These are phyloP conservation scores for Verruconis gallopava DNA, from an alignment of 2,329 filamentous ascomycete species.

Conservation along the genomic window DNA sequence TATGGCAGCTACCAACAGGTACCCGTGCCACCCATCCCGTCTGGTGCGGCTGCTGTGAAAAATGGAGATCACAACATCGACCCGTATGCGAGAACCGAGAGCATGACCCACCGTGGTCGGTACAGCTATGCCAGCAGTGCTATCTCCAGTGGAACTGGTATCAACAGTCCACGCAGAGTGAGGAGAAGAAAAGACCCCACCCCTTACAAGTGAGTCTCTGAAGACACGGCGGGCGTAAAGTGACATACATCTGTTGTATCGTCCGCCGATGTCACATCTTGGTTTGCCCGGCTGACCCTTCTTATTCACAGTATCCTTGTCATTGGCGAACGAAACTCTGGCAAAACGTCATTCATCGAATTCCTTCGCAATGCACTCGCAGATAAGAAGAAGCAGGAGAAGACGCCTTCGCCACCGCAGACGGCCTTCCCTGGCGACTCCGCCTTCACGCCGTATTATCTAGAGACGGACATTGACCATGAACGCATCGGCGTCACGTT, in stretches of 20 bases:
- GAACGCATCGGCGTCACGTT: constrained; percentile 86
- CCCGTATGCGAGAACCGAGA: constrained; percentile 72
- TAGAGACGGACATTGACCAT: constrained; percentile 87
- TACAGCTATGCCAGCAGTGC: constrained; percentile 94
- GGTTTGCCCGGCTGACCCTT: background rate
- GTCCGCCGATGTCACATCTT: background rate
- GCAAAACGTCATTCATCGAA: constrained; percentile 94
- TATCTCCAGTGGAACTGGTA: constrained; percentile 50
- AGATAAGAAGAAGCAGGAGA: constrained; percentile 59
- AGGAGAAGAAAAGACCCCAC: constrained; percentile 94
- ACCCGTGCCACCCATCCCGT: constrained; percentile 3
- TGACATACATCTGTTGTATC: background rate
- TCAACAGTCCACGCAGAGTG: constrained; percentile 85
- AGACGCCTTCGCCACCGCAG: constrained; percentile 27
- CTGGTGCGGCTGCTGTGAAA: constrained; percentile 16
- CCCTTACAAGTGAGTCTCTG: constrained; percentile 77
- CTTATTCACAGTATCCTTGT: constrained; percentile 69
- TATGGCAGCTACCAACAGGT: constrained; percentile 24
- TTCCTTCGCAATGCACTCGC: constrained; percentile 82
- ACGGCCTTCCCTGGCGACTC: constrained; percentile 34
- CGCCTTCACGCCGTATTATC: constrained; percentile 70
- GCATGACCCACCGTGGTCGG: constrained; percentile 91
- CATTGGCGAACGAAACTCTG: constrained; percentile 72
- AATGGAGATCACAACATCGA: constrained; percentile 54
- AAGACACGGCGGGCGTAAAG: too few relatives aligned